Percentiles rank a stretch among this genome's conserved stretches.
phyloP scores from a whole-genome alignment of 2,329 filamentous ascomycete species.

The Fusarium torreyae region DNA sequence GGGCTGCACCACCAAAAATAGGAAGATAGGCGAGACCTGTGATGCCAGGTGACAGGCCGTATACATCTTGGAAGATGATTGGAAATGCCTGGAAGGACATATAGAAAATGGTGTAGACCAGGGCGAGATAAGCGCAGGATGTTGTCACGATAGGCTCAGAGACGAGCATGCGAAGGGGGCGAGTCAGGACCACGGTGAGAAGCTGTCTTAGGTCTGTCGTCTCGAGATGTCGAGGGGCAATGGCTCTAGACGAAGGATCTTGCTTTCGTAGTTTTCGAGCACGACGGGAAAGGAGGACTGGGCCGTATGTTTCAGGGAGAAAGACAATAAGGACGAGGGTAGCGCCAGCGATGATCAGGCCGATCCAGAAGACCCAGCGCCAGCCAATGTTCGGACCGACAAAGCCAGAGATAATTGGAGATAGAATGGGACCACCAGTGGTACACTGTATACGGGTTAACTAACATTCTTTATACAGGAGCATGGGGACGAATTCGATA shows the following conservation, averaged over 20 bases:
- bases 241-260: constrained; percentile 65
- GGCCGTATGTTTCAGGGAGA: constrained; percentile 76
- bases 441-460: constrained; percentile 63
- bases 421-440: constrained; percentile 75
- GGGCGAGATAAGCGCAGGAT: constrained; percentile 78
- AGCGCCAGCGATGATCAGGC: constrained; percentile 75
- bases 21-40: constrained; percentile 79
- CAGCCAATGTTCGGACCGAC: constrained; percentile 71
- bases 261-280: constrained; percentile 71
- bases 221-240: constrained; percentile 76
- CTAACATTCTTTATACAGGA: background rate
- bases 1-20: constrained; percentile 73
- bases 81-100: constrained; percentile 85
- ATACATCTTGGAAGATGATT: constrained; percentile 75
- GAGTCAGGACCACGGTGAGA: constrained; percentile 77
- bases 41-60: constrained; percentile 74
- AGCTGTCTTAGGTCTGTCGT: constrained; percentile 70
- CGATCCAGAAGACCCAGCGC: constrained; percentile 81
- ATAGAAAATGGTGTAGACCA: constrained; percentile 77
- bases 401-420: constrained; percentile 76
- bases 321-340: constrained; percentile 73
- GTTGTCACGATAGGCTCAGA: constrained; percentile 82
- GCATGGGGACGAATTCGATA: background rate
- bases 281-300: constrained; percentile 69
- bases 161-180: constrained; percentile 80